Conservation (phyloP, 78 protist genomes). For the Dictyostelium discoideum region DNA sequence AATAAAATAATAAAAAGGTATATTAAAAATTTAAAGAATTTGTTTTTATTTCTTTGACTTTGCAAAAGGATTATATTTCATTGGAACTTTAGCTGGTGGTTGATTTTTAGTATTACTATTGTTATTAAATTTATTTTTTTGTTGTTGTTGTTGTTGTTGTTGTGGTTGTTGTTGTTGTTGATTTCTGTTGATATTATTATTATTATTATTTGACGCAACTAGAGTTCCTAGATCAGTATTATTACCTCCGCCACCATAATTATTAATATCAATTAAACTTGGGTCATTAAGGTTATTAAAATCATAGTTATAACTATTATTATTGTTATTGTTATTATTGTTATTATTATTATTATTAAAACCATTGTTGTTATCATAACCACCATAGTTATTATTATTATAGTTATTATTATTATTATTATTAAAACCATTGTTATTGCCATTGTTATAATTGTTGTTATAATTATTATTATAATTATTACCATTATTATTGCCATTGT, state of each 20-base stretch:
- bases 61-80: constrained; percentile 62
- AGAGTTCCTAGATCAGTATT: not conserved
- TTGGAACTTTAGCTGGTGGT: not conserved
- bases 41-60: constrained; percentile 24
- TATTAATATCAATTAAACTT: constrained; percentile 9
- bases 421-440: not conserved
- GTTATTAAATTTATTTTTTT: not conserved
- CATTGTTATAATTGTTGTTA: not conserved
- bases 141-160: not conserved
- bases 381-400: not conserved
- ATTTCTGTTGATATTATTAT: not conserved
- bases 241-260: not conserved
- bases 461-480: not conserved
- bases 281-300: not conserved
- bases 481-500: not conserved
- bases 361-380: not conserved
- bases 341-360: not conserved
- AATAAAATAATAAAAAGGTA: too few species aligned
- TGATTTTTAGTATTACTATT: not conserved
- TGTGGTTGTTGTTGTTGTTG: not conserved
- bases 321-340: not conserved
- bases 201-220: not conserved
- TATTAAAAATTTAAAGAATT: not conserved
- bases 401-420: not conserved
- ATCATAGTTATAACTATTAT: not conserved